phyloP scores from a whole-genome alignment of 345 rosid genomes.

The Moricandia moricandioides region DNA sequence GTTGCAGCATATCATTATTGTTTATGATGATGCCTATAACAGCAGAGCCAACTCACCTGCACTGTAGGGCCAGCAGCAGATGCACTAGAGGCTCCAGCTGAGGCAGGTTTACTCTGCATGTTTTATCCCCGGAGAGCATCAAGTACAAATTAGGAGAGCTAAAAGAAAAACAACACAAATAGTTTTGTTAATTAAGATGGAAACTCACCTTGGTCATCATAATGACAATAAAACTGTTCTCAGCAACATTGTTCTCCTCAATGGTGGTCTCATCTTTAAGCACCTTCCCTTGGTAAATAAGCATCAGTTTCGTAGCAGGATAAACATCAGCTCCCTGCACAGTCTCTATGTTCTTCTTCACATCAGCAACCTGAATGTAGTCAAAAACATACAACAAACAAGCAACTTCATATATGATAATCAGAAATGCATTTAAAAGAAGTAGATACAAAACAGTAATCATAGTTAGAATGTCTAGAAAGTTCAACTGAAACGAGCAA shows the following conservation, averaged over 20 bases:
- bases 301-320: conserved; percentile 77
- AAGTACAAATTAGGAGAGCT: neutral
- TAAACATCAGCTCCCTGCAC: conserved; percentile 61
- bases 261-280: conserved; percentile 75
- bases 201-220: conserved; percentile 71
- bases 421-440: neutral
- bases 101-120: conserved; percentile 54
- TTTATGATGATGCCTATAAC: neutral
- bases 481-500: neutral
- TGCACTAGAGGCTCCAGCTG: conserved; percentile 56
- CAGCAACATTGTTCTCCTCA: conserved; percentile 68
- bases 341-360: conserved; percentile 71
- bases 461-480: no score
- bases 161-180: neutral
- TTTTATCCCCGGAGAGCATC: neutral
- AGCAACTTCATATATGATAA: neutral
- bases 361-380: conserved; percentile 58
- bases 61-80: conserved; percentile 51
- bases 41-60: conserved; percentile 42
- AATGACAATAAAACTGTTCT: conserved; percentile 73
- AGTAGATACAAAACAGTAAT: neutral
- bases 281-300: conserved; percentile 81
- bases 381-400: neutral
- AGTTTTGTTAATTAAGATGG: neutral
- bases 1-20: conserved; percentile 4